Evolutionary conservation across 2,329 filamentous ascomycete species (phyloP).

Genomic region (Aspergillus candidus): DNA sequence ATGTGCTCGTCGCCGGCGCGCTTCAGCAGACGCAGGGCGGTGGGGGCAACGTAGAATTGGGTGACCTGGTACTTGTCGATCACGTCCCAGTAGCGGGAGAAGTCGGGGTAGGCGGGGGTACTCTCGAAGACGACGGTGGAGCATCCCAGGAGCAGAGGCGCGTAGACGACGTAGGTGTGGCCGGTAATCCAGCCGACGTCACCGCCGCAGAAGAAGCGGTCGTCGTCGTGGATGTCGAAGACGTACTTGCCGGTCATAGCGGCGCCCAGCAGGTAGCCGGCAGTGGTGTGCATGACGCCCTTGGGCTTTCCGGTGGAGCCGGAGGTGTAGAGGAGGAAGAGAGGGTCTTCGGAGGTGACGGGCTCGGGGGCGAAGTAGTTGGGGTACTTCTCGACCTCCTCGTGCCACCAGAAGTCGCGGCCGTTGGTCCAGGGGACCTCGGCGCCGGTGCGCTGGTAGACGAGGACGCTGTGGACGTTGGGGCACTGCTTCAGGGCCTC

Average conservation of each 20-base stretch:
- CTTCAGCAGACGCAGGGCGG: slow-evolving; percentile 86
- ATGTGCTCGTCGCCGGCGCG: slow-evolving; percentile 91
- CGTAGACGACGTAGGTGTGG: slow-evolving; percentile 97
- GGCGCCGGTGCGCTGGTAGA: slow-evolving; percentile 91
- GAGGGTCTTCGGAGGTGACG: slow-evolving; percentile 88
- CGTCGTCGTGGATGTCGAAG: slow-evolving; percentile 92
- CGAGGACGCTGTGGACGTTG: slow-evolving; percentile 74
- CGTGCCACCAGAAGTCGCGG: slow-evolving; percentile 96
- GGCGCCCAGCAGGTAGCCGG: slow-evolving; percentile 87
- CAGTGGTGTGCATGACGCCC: slow-evolving; percentile 97
- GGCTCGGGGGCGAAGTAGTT: slow-evolving; percentile 82
- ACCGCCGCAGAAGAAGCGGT: slow-evolving; percentile 94
- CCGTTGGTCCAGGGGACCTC: slow-evolving; percentile 86
- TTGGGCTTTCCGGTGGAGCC: slow-evolving; percentile 98
- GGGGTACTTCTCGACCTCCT: slow-evolving; percentile 96
- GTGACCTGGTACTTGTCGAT: slow-evolving; percentile 92
- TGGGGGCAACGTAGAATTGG: slow-evolving; percentile 97
- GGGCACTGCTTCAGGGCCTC: slow-evolving; percentile 96
- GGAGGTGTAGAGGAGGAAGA: slow-evolving; percentile 97
- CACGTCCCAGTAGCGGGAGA: slow-evolving; percentile 98
- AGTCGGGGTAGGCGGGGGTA: slow-evolving; percentile 94
- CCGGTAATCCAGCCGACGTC: slow-evolving; percentile 99
- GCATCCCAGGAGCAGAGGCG: slow-evolving; percentile 84
- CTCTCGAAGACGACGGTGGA: slow-evolving; percentile 97
- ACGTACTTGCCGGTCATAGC: slow-evolving; percentile 96